Evolutionary conservation across 2,329 filamentous ascomycete species (phyloP).

Genomic region (Colletotrichum sp.): DNA sequence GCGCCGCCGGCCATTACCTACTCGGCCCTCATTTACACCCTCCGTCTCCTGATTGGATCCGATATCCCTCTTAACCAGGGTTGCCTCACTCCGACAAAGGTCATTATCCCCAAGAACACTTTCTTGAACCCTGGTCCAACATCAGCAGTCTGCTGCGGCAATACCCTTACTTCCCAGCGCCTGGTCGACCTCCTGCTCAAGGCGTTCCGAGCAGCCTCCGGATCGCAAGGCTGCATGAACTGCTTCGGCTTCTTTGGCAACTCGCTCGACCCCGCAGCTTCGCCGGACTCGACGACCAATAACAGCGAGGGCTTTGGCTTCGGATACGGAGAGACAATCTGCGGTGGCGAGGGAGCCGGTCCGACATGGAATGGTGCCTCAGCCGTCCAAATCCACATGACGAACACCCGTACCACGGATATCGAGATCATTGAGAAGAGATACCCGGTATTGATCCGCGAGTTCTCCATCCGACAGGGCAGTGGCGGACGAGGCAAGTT

Average conservation of each 20-base stretch:
- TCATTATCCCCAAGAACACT: slow-evolving; percentile 70
- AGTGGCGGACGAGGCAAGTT: slow-evolving; percentile 69
- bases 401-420: slow-evolving; percentile 85
- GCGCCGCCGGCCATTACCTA: slow-evolving; percentile 35
- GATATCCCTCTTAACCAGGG: slow-evolving; percentile 39
- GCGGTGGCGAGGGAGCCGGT: slow-evolving; percentile 60
- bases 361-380: slow-evolving; percentile 27
- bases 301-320: slow-evolving; percentile 63
- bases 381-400: slow-evolving; percentile 83
- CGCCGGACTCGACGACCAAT: slow-evolving; percentile 40
- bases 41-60: slow-evolving; percentile 33
- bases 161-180: slow-evolving; percentile 36
- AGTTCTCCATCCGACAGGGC: slow-evolving; percentile 69
- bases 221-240: slow-evolving; percentile 78
- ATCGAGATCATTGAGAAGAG: slow-evolving; percentile 78
- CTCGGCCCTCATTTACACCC: slow-evolving; percentile 36
- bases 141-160: slow-evolving; percentile 35
- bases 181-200: slow-evolving; percentile 72
- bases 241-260: slow-evolving; percentile 64
- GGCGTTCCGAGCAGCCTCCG: slow-evolving; percentile 76
- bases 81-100: slow-evolving; percentile 77
- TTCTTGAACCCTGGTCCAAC: slow-evolving; percentile 34
- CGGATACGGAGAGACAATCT: slow-evolving; percentile 84
- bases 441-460: slow-evolving; percentile 74
- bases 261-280: not conserved